Conservation (phyloP, 331 rosid species). For the Ulmus americana region DNA sequence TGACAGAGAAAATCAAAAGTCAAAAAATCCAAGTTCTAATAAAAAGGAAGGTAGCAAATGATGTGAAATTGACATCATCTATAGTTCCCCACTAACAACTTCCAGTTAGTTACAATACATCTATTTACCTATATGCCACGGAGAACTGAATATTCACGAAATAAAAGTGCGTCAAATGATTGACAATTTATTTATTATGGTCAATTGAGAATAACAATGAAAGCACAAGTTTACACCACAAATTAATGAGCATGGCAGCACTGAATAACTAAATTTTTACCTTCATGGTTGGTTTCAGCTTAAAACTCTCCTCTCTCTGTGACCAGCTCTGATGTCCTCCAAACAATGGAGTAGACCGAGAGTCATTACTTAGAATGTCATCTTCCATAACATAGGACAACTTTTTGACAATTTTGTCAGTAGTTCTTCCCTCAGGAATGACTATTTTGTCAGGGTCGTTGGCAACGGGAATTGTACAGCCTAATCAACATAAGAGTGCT, state of each 20-base stretch:
- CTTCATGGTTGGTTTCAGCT: constrained; percentile 74
- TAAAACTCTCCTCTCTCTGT: constrained; percentile 69
- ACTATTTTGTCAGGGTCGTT: constrained; percentile 58
- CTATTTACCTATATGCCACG: not conserved
- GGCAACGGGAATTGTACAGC: constrained; percentile 74
- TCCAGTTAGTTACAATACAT: not conserved
- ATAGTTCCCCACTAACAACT: not conserved
- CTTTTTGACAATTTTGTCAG: constrained; percentile 50
- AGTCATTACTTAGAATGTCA: constrained; percentile 31
- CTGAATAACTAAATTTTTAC: constrained; percentile 28
- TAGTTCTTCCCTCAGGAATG: constrained; percentile 66
- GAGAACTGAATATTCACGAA: not conserved
- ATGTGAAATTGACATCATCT: not conserved
- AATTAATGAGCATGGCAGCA: not conserved
- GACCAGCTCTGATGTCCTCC: constrained; percentile 87
- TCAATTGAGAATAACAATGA: not conserved
- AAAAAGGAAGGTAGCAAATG: not conserved
- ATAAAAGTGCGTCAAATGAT: not conserved
- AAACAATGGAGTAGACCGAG: constrained; percentile 58
- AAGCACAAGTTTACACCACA: not conserved
- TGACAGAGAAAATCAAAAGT: constrained; percentile 5
- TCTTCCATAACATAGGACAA: constrained; percentile 49
- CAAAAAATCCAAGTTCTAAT: not conserved
- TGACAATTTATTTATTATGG: not conserved
- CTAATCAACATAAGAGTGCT: constrained; percentile 32